Percentiles rank a stretch among this genome's conserved stretches.
Conservation (phyloP, 345 rosid species). For the sweet orange (Citrus sinensis) region DVS_A1.0 CM039169.1:3621501-3622000, state of each 20-base stretch:
- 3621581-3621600: not conserved
- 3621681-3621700: not conserved
- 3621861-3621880: not conserved
- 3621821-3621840: not conserved
- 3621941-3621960: not conserved
- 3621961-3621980: not conserved
- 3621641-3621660: not conserved
- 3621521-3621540: not conserved
- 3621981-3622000: slow-evolving; percentile 9
- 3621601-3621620: not conserved
- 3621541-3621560: not conserved
- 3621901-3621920: not conserved
- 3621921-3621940: not conserved
- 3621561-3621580: not conserved
- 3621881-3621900: not conserved
- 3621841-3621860: not conserved
- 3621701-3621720: not conserved
- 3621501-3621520: not conserved
- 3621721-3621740: not conserved
- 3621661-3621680: not conserved
- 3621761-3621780: not conserved
- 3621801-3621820: not conserved
- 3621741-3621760: not conserved
- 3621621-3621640: not conserved
- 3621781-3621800: not conserved